phyloP scores from a whole-genome alignment of 83 land plant species.

The Picea abies region DNA sequence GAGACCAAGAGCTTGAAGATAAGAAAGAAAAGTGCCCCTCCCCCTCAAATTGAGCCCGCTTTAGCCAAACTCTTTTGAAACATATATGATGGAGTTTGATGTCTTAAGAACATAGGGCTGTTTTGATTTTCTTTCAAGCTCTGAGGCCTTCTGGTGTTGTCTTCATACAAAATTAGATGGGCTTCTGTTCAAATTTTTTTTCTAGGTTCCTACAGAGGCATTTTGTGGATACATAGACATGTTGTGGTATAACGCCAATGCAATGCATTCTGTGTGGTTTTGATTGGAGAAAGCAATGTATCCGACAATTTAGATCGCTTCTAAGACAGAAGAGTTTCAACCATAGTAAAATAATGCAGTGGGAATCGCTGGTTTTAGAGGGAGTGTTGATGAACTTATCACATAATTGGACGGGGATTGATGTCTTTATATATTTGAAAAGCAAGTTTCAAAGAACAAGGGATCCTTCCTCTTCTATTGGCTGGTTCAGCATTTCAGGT shows the following conservation, averaged over 20 bases:
- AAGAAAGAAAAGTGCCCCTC: too few relatives aligned
- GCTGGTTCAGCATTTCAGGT: background rate
- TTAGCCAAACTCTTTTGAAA: background rate
- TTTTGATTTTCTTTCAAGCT: background rate
- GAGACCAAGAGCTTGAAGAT: background rate
- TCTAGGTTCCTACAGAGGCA: background rate
- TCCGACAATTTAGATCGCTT: too few relatives aligned
- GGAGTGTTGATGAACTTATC: background rate
- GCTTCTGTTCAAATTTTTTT: background rate
- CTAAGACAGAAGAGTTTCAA: background rate
- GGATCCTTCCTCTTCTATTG: background rate
- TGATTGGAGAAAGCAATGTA: background rate
- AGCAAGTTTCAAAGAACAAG: background rate
- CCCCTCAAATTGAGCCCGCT: background rate
- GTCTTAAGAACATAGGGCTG: background rate
- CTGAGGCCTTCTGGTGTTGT: background rate
- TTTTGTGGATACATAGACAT: conserved; percentile 3
- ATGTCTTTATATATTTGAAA: background rate
- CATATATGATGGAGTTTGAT: background rate
- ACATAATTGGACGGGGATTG: background rate
- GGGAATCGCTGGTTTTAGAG: conserved; percentile 1
- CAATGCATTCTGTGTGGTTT: conserved; percentile 4
- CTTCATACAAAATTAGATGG: background rate
- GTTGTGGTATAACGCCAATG: background rate
- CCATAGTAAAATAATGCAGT: background rate